phyloP scores from a whole-genome alignment of 306 rosid species.

The Vigna trinervia region DNA sequence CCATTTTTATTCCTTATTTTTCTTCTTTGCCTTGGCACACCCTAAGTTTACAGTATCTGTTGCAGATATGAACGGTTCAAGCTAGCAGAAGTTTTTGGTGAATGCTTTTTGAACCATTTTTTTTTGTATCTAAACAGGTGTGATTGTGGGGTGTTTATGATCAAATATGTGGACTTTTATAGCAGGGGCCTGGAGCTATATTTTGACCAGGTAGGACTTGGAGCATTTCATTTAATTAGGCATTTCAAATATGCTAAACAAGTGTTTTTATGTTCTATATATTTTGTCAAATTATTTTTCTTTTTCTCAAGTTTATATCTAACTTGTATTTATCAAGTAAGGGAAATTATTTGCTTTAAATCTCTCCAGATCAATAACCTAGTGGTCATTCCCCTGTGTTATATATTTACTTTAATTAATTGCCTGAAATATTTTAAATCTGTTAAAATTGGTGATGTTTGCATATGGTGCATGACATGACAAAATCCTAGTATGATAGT shows the following conservation, averaged over 20 bases:
- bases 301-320: constrained; percentile 6
- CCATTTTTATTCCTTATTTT: constrained; percentile 21
- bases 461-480: neutral
- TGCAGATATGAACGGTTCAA: constrained; percentile 19
- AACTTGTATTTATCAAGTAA: constrained; percentile 7
- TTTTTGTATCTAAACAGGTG: constrained; percentile 57
- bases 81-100: constrained; percentile 1
- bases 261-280: constrained; percentile 1
- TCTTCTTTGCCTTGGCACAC: neutral
- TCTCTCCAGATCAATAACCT: constrained; percentile 1
- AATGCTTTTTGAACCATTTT: constrained; percentile 33
- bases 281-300: constrained; percentile 5
- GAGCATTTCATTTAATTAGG: constrained; percentile 25
- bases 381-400: neutral
- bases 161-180: constrained; percentile 92
- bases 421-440: constrained; percentile 33
- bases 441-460: neutral
- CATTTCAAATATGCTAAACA: neutral
- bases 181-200: constrained; percentile 88
- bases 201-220: constrained; percentile 80
- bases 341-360: constrained; percentile 29
- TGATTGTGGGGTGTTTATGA: constrained; percentile 95
- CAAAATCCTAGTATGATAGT: constrained; percentile 7
- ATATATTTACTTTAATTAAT: neutral
- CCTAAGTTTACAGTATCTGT: neutral